Percentiles rank a stretch among this genome's conserved stretches.
phyloP scores from a whole-genome alignment of 768 basidiomycete species.

The Pilatotrama ljubarskyi region DNA sequence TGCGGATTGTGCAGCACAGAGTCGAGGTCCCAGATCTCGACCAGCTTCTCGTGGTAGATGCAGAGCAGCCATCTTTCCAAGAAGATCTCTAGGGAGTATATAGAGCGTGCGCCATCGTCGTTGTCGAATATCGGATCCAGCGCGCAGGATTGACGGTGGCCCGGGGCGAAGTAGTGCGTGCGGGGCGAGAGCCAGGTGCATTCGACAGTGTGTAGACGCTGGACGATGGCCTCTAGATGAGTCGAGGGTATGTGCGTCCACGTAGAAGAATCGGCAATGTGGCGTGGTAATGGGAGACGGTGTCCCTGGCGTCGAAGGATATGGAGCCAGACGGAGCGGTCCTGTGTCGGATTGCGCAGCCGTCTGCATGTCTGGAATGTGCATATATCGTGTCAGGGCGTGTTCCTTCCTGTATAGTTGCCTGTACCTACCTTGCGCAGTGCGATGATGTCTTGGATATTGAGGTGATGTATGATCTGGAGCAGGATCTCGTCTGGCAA shows the following conservation, averaged over 20 bases:
- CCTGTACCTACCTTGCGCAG: constrained; percentile 23
- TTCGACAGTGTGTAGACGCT: background rate
- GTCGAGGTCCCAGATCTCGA: constrained; percentile 44
- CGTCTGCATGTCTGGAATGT: constrained; percentile 4
- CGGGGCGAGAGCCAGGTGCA: constrained; percentile 21
- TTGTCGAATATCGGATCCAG: constrained; percentile 8
- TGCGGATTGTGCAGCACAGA: constrained; percentile 3
- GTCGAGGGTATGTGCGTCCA: constrained; percentile 2
- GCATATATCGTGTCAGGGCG: background rate
- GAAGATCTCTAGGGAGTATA: constrained; percentile 43
- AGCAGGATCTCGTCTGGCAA: constrained; percentile 28
- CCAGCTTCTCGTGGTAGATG: constrained; percentile 42
- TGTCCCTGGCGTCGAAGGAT: constrained; percentile 14
- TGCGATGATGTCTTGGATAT: constrained; percentile 19
- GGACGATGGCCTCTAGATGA: constrained; percentile 12
- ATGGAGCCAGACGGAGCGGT: constrained; percentile 24
- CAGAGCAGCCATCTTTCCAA: constrained; percentile 50
- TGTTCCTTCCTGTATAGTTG: background rate
- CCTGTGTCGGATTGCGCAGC: constrained; percentile 16
- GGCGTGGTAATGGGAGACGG: constrained; percentile 17
- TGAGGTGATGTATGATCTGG: constrained; percentile 14
- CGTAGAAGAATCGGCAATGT: background rate
- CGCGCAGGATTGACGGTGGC: constrained; percentile 3
- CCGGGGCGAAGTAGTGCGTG: constrained; percentile 9
- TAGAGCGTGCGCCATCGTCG: constrained; percentile 17